Evolutionary conservation across 2,329 filamentous ascomycete species (phyloP), one percentile per base, ranked within the genome.

Genomic region (Fusarium hainanense): DNA sequence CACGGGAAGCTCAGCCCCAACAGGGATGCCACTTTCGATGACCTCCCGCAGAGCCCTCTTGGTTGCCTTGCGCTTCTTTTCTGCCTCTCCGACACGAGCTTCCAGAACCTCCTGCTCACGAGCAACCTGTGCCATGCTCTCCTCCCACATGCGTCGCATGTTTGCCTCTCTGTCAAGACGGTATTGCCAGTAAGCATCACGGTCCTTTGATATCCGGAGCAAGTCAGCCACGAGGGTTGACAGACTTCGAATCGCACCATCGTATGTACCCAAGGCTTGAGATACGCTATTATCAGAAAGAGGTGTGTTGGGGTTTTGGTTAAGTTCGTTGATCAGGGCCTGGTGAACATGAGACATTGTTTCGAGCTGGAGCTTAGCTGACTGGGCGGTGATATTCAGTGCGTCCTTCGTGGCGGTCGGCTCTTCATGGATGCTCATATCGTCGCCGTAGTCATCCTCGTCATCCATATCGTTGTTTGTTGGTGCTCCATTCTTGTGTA

Each of bases 121-220:
- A 20, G 94, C 96, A n/a, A 99, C 92, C 74, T 94, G 90, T 12
- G 96, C 94, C 96, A 99, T 98, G 80, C 94, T 98, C 76, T 99
- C 96, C 81, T 99, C 96, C 96, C 96, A 99, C 89, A 99, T 93
- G 63, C 93, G 91, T 40, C 96, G 90, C 82, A 98, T 91, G 77
- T 97, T 93, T 44, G 91, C 90, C 81, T 99, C 96, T 56, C 94
- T 91, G 72, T 97, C 94, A 42, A 99, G 85, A 16, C 94, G 90
- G 77, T 97, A 97, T 79, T 98, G 95, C 96, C 96, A 99, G 78
- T 97, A 97, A 1, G 93, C 90, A 79, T 99, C 96, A 54, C 97
- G 92, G 77, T 99, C 96, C 74, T 92, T 91, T 11, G 94, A 95
- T 75, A 99, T 98, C 52, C 94, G 93, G 48, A 98, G 84, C 11